phyloP scores from a whole-genome alignment of 768 basidiomycete species.

The Xanthoconium purpureum region DNA sequence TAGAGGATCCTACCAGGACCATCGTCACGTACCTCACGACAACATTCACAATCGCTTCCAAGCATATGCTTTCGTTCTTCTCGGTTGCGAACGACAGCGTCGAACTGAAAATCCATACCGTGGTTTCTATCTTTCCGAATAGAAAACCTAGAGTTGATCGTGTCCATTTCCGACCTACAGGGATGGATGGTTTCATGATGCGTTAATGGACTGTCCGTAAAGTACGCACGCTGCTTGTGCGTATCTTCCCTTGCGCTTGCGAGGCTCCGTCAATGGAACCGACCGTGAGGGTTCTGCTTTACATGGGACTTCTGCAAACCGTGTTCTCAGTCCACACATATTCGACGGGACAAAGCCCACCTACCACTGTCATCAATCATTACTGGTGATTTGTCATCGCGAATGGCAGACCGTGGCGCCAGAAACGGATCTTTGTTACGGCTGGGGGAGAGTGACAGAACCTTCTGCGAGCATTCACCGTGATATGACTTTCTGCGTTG shows the following conservation, averaged over 20 bases:
- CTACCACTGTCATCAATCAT: constrained; percentile 8
- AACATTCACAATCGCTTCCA: constrained; percentile 80
- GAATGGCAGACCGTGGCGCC: background rate
- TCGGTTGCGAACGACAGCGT: constrained; percentile 71
- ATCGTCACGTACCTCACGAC: constrained; percentile 56
- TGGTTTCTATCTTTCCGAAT: constrained; percentile 66
- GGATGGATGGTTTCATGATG: background rate
- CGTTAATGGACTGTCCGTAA: background rate
- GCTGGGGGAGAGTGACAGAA: constrained; percentile 1
- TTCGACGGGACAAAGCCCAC: background rate
- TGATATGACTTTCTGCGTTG: constrained; percentile 20
- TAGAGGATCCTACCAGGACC: too few species aligned
- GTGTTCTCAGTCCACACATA: background rate
- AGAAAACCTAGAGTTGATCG: constrained; percentile 63
- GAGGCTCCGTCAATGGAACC: constrained; percentile 19
- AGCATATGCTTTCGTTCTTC: constrained; percentile 63
- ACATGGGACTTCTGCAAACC: constrained; percentile 8
- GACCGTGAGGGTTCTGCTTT: constrained; percentile 12
- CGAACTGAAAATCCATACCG: constrained; percentile 65
- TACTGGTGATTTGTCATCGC: background rate
- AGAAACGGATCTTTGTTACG: constrained; percentile 12
- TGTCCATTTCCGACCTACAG: constrained; percentile 32
- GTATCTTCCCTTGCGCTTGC: constrained; percentile 62
- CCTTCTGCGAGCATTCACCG: constrained; percentile 7
- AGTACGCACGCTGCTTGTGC: constrained; percentile 39